Conservation (phyloP, 176 grass and related monocot genomes). For the Carex scoparia region DNA sequence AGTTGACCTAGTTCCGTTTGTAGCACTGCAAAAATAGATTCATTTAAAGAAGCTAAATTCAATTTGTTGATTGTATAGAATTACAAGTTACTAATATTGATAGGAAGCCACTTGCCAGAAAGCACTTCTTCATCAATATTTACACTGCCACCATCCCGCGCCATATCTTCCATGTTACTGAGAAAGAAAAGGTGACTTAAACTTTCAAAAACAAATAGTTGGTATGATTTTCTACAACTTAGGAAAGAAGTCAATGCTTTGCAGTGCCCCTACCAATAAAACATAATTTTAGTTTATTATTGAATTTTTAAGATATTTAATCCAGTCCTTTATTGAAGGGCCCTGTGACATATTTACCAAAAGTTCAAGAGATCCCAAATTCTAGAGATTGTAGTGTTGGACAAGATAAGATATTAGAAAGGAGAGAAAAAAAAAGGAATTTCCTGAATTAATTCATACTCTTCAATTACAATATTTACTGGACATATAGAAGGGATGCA, state of each 20-base stretch:
- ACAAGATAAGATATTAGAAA: not conserved
- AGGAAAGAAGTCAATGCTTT: not conserved
- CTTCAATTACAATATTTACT: not conserved
- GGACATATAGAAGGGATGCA: not conserved
- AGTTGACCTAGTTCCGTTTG: conserved; percentile 52
- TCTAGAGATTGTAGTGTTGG: not conserved
- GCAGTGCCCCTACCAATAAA: not conserved
- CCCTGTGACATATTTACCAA: not conserved
- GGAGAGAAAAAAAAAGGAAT: not conserved
- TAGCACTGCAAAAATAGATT: conserved; percentile 43
- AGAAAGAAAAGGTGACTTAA: conserved; percentile 22
- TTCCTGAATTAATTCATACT: not conserved
- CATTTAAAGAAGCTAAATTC: conserved; percentile 22
- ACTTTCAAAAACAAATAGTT: not conserved
- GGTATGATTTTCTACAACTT: not conserved
- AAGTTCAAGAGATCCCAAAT: not conserved
- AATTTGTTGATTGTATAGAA: not conserved
- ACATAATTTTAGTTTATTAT: not conserved
- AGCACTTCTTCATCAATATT: conserved; percentile 71
- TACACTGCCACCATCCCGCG: conserved; percentile 82
- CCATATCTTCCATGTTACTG: conserved; percentile 96
- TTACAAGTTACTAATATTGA: conserved; percentile 24
- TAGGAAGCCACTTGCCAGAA: conserved; percentile 34
- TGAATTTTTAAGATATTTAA: not conserved
- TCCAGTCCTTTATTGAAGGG: not conserved